A percentile compares a stretch with the other conserved stretches of the same genome.
Evolutionary conservation across 176 grass and related monocot species (phyloP).

Genomic region (Raddia distichophylla): DNA sequence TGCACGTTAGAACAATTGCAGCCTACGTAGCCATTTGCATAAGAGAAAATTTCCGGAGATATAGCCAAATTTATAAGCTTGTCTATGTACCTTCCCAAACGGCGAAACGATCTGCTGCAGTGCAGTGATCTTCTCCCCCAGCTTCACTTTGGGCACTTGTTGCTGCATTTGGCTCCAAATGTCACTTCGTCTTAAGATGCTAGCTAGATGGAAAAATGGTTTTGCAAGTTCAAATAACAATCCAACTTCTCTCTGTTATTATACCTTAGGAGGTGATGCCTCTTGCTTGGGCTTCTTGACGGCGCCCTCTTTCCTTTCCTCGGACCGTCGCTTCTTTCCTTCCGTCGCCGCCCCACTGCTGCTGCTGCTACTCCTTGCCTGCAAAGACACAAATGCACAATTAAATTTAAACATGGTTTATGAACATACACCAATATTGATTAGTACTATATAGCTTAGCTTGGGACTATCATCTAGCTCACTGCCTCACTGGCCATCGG

Average conservation of each 20-base stretch:
- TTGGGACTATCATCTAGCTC: not conserved
- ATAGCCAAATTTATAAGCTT: not conserved
- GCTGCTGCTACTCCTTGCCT: constrained; percentile 53
- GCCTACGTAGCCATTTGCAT: not conserved
- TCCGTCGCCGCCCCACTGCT: constrained; percentile 46
- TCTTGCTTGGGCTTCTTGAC: constrained; percentile 64
- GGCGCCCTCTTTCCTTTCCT: constrained; percentile 45
- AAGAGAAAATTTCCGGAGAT: not conserved
- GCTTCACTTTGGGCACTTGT: constrained; percentile 83
- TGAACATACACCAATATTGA: not conserved
- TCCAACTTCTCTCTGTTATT: constrained; percentile 1
- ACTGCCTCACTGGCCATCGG: not conserved
- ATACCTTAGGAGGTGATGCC: constrained; percentile 60
- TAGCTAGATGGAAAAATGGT: constrained; percentile 20
- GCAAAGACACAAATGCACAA: constrained; percentile 19
- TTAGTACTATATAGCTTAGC: not conserved
- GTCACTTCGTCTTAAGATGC: constrained; percentile 16
- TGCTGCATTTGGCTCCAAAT: constrained; percentile 43
- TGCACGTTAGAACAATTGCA: not conserved
- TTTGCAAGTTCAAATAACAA: not conserved
- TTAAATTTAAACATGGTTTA: not conserved
- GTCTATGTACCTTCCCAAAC: constrained; percentile 77
- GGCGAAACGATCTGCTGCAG: constrained; percentile 92
- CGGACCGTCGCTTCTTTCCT: constrained; percentile 54
- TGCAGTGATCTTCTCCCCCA: constrained; percentile 85